phyloP scores from a whole-genome alignment of 1,139 yeast species.

The Blastobotrys aristatus region DNA sequence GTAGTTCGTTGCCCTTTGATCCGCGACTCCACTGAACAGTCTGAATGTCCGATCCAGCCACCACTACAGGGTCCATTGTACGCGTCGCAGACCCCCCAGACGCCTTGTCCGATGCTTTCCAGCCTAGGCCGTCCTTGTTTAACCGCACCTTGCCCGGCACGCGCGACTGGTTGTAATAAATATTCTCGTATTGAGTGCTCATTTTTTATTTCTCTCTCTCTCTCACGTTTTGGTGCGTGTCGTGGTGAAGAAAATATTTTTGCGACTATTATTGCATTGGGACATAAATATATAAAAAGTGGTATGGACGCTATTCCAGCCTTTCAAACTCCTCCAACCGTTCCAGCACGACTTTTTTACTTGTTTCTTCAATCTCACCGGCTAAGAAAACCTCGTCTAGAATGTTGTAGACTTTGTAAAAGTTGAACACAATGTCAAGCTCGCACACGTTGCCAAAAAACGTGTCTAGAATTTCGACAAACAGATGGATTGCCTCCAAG shows the following conservation, averaged over 20 bases:
- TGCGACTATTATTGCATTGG: background rate
- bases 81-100: slow-evolving; percentile 50
- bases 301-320: slow-evolving; percentile 22
- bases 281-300: background rate
- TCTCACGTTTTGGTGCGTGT: no score
- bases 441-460: slow-evolving; percentile 93
- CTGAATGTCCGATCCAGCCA: slow-evolving; percentile 79
- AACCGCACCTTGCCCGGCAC: slow-evolving; percentile 86
- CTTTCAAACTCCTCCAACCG: slow-evolving; percentile 43
- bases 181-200: slow-evolving; percentile 63
- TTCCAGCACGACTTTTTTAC: slow-evolving; percentile 70
- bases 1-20: slow-evolving; percentile 81
- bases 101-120: slow-evolving; percentile 68
- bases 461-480: slow-evolving; percentile 83
- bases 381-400: slow-evolving; percentile 78
- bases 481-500: slow-evolving; percentile 77
- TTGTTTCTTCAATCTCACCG: slow-evolving; percentile 82
- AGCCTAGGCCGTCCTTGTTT: slow-evolving; percentile 92
- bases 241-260: background rate
- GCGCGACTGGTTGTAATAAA: slow-evolving; percentile 81
- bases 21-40: slow-evolving; percentile 91
- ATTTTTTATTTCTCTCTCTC: slow-evolving; percentile 14
- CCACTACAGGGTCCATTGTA: slow-evolving; percentile 60
- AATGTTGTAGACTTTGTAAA: slow-evolving; percentile 84
- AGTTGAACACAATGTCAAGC: slow-evolving; percentile 88